Base-by-base conservation (phyloP, 2,329 filamentous ascomycete genomes). In the Pseudogymnoascus sp. region DNA sequence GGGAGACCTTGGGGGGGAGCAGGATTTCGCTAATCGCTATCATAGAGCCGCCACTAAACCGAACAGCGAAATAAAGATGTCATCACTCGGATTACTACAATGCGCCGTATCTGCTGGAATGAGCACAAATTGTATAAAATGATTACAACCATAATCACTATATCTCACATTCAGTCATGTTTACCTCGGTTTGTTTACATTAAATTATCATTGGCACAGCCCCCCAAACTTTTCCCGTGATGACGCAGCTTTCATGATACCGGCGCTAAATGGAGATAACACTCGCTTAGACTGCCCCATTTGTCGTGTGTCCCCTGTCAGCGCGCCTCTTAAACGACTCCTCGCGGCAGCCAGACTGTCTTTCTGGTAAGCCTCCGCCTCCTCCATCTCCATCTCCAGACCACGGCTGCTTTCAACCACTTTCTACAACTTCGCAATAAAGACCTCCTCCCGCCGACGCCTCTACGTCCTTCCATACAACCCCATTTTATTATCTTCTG, bases 281-380 rank as follows among this genome's bases (percentile, higher is more conserved):
- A 55, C 29, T 61, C 60, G 60, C 60, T 39, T 61, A 61, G 33
- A 33, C 60, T 61, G 35, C 60, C 60, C 31, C 35, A 61, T 61
- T 61, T 33, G 60, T 49, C 33, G 43, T 49, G 2, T 5, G 23
- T 49, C 49, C 49, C 49, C 33, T 43, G 60, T 49, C 60, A 33
- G 43, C 37, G 60, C 60, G 35, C 38, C 58, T 60, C 58, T 41
- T 43, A 60, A 60, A 60, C 58, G 58, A 60, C 58, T 60, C 49
- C 49, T 55, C 49, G 29, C 58, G 58, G 58, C 58, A 38, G 58
- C 38, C 58, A 60, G 58, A 26, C 38, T 60, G 58, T 59, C 60
- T 52, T 35, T 43, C 38, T 41, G 60, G 41, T 21, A 63, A 62
- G 37, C 62, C 58, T 49, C 59, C 62, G 26, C 39, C 45, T 63